Base-by-base conservation (phyloP, 768 basidiomycete species). In the Mycena chlorophos region DNA sequence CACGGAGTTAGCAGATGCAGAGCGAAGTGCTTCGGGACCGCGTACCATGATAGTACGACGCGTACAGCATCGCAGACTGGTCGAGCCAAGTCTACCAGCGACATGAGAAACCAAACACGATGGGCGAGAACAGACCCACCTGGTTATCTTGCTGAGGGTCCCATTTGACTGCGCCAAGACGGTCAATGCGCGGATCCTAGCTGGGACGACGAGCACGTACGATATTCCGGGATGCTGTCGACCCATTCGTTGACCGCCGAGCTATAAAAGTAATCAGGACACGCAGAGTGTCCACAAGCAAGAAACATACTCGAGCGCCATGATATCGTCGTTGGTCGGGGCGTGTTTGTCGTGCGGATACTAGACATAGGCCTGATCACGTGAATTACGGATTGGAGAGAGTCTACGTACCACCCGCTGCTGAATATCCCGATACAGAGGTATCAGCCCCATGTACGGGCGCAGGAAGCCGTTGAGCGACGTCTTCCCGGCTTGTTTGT, bases 211-310 rank as follows among this genome's bases (percentile, higher is more conserved):
- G 27, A 28, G 8, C 53, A 61, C 69, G 23, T 52, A 76, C 75
- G 54, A 30, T 76, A 75, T 38, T 71, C 68, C 1, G 84, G 84
- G 3, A 86, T 73, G 3, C 73, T 66, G 45, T 84, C 79, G 1
- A 81, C 70, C 85, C 85, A 87, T n/a, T 75, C 72, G 55, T 85
- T 85, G n/a, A 87, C 63, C 2, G 77, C 78, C 10, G 80, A 82
- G 65, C 58, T 60, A 39, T 0, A 22, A 22, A 23, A 43, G 31
- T 81, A 5, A 4, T 48, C 10, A 48, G 28, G 10, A 6, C 1
- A 14, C n/a, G 3, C 3, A 27, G 20, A 20, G 25, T 5, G 6
- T 16, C 40, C 31, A 23, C 10, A 12, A 19, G 40, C 20, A 23
- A 20, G 34, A 37, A 10, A 43, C 58, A 2, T 40, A 59, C 58